Conservation (phyloP, 345 rosid genomes). For the Capsella bursapastoris region DNA sequence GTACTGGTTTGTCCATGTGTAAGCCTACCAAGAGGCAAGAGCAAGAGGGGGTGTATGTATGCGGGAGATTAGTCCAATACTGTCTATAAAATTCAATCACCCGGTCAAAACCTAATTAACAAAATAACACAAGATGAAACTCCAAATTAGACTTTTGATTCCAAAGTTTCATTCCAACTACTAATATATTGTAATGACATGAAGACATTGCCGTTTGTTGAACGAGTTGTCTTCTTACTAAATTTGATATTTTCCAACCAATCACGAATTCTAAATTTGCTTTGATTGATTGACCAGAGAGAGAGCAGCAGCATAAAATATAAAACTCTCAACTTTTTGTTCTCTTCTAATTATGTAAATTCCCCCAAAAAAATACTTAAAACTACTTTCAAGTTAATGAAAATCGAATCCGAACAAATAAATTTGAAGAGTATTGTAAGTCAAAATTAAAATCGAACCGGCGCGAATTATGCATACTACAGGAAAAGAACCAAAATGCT, state of each 20-base stretch:
- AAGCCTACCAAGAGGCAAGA: too few species aligned
- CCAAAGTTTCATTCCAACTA: neutral
- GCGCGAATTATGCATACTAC: neutral
- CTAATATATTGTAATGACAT: neutral
- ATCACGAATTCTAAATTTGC: conserved; percentile 2
- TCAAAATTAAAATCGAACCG: neutral
- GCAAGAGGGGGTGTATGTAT: too few species aligned
- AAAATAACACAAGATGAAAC: neutral
- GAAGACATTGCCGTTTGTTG: conserved; percentile 24
- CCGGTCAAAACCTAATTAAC: conserved; percentile 6
- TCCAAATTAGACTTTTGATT: neutral
- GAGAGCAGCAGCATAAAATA: neutral
- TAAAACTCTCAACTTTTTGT: neutral
- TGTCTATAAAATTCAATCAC: neutral
- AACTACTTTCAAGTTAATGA: neutral
- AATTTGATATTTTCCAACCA: conserved; percentile 25
- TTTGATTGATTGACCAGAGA: neutral
- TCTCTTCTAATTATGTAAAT: neutral
- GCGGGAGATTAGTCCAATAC: too few species aligned
- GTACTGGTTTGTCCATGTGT: too few species aligned
- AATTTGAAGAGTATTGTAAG: neutral
- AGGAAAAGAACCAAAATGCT: neutral
- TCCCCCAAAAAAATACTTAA: neutral
- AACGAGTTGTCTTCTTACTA: conserved; percentile 27
- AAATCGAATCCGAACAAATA: neutral